phyloP scores from a whole-genome alignment of 169 alveolate species.

The Plasmodium vivax region DNA sequence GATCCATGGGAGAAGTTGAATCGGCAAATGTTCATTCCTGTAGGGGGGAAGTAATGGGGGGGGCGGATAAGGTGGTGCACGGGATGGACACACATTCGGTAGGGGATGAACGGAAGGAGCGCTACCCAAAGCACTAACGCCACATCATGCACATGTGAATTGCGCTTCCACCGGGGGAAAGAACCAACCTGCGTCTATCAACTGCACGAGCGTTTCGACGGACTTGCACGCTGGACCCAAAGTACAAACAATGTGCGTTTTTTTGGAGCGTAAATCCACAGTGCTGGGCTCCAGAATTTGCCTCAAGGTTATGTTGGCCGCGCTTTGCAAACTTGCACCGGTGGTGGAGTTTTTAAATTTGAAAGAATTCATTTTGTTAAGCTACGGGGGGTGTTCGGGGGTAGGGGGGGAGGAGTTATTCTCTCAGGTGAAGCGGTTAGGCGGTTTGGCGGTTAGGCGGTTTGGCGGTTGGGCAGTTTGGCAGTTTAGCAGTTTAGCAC shows the following conservation, averaged over 20 bases:
- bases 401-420: neutral
- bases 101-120: neutral
- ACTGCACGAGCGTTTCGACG: conserved; percentile 92
- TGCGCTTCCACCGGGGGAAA: neutral
- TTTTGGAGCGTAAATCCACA: conserved; percentile 84
- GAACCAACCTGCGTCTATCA: conserved; percentile 86
- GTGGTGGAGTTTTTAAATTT: conserved; percentile 26
- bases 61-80: neutral
- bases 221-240: conserved; percentile 97
- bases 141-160: neutral
- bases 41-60: neutral
- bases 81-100: neutral
- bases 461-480: no score
- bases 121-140: neutral
- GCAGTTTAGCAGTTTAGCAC: no score
- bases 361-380: conserved; percentile 47
- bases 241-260: conserved; percentile 97
- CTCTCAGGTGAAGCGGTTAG: neutral
- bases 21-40: conserved; percentile 98
- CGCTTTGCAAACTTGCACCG: conserved; percentile 55
- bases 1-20: conserved; percentile 99
- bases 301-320: conserved; percentile 69
- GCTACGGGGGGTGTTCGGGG: neutral
- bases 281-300: conserved; percentile 73
- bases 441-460: neutral